Conservation (phyloP, 805 yeast species). For the Ogataea dorogensis region DNA sequence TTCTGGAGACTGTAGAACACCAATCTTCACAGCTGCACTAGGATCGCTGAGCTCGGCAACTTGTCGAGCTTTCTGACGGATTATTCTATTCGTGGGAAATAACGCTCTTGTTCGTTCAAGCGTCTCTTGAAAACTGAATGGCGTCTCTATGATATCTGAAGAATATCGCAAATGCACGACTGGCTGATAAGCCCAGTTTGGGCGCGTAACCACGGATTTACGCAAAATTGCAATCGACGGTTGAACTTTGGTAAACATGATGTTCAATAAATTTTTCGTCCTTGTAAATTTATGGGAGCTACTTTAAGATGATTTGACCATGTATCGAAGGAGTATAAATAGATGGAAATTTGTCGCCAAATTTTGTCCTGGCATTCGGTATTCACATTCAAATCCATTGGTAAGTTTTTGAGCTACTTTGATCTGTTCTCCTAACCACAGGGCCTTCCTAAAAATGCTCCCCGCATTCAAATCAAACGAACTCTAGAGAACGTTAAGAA, state of each 20-base stretch:
- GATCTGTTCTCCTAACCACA: constrained; percentile 13
- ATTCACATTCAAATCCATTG: constrained; percentile 50
- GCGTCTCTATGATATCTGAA: not conserved
- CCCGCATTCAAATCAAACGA: constrained; percentile 53
- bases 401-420: constrained; percentile 35
- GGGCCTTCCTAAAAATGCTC: constrained; percentile 48
- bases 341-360: not conserved
- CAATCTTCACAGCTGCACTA: constrained; percentile 23
- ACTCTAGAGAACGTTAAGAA: constrained; percentile 59
- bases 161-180: not conserved
- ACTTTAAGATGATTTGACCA: not conserved
- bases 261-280: constrained; percentile 3
- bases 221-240: not conserved
- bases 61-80: constrained; percentile 18
- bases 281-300: not conserved
- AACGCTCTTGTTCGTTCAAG: constrained; percentile 14
- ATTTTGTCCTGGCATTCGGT: constrained; percentile 1
- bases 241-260: constrained; percentile 2
- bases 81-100: constrained; percentile 14
- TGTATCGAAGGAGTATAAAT: not conserved
- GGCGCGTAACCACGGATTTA: not conserved
- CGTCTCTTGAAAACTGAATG: constrained; percentile 1
- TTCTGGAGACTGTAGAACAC: constrained; percentile 26
- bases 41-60: constrained; percentile 12
- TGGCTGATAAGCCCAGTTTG: not conserved